Conservation (phyloP, 805 yeast genomes). For the Saccharomycopsis capsularis region DNA sequence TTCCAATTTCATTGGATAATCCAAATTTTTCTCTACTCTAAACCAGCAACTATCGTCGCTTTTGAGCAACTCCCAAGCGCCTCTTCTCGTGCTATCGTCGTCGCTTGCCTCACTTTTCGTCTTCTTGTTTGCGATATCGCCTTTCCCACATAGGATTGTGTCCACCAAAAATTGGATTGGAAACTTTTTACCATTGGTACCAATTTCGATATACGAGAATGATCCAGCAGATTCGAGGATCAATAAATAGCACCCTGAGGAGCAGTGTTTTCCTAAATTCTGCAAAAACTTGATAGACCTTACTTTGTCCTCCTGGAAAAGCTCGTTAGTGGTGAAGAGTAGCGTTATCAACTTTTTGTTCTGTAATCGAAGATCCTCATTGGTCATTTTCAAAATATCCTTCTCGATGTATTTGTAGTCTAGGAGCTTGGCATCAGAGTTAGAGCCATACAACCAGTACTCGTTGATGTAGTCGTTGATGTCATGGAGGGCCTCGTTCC, state of each 20-base stretch:
- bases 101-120: background rate
- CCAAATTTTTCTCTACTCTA: slow-evolving; percentile 45
- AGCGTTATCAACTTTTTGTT: slow-evolving; percentile 52
- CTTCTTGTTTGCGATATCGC: slow-evolving; percentile 21
- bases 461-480: slow-evolving; percentile 38
- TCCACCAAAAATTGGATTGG: slow-evolving; percentile 80
- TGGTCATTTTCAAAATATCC: slow-evolving; percentile 33
- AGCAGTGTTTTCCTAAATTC: slow-evolving; percentile 43
- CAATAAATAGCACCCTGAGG: slow-evolving; percentile 50
- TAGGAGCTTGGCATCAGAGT: slow-evolving; percentile 28
- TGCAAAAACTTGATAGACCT: slow-evolving; percentile 56
- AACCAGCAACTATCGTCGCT: slow-evolving; percentile 79
- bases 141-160: slow-evolving; percentile 51
- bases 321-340: slow-evolving; percentile 81
- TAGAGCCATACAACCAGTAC: slow-evolving; percentile 40
- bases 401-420: slow-evolving; percentile 29
- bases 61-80: slow-evolving; percentile 60
- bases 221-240: slow-evolving; percentile 89
- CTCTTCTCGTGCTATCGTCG: slow-evolving; percentile 27
- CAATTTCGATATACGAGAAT: slow-evolving; percentile 71
- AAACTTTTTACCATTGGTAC: slow-evolving; percentile 51
- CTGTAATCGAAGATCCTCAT: slow-evolving; percentile 25
- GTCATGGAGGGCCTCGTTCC: slow-evolving; percentile 49
- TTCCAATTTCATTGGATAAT: slow-evolving; percentile 66
- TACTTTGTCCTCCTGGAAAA: slow-evolving; percentile 61